phyloP scores from a whole-genome alignment of 768 basidiomycete genomes.

The Fomitopsis pulvina region DNA sequence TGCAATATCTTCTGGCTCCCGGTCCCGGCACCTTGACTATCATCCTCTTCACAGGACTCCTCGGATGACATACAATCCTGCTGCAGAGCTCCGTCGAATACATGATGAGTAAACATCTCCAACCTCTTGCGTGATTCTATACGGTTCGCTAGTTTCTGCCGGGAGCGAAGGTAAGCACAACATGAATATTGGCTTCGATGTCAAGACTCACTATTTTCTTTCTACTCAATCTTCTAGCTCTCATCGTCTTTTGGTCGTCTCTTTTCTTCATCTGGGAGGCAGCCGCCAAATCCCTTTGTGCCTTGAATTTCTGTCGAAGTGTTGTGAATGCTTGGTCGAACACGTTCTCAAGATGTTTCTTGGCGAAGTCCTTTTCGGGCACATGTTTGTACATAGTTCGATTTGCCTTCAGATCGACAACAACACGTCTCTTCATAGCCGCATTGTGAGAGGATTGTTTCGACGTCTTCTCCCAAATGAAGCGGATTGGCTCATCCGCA shows the following conservation, averaged over 20 bases:
- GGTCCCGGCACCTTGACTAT: slow-evolving; percentile 14
- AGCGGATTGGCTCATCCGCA: slow-evolving; percentile 53
- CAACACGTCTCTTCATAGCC: slow-evolving; percentile 59
- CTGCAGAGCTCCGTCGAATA: slow-evolving; percentile 66
- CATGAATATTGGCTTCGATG: neutral
- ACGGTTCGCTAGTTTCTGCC: slow-evolving; percentile 72
- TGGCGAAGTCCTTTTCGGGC: slow-evolving; percentile 56
- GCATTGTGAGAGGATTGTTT: slow-evolving; percentile 71
- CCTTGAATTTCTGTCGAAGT: slow-evolving; percentile 58
- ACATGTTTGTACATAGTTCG: slow-evolving; percentile 57
- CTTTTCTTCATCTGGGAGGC: slow-evolving; percentile 41
- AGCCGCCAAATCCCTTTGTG: slow-evolving; percentile 43
- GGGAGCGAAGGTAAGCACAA: slow-evolving; percentile 3
- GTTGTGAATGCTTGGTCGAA: slow-evolving; percentile 73
- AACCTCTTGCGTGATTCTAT: slow-evolving; percentile 51
- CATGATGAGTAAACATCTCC: slow-evolving; percentile 48
- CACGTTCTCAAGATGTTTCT: slow-evolving; percentile 50
- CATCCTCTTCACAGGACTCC: slow-evolving; percentile 55
- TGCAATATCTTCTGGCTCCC: slow-evolving; percentile 34
- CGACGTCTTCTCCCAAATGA: slow-evolving; percentile 74
- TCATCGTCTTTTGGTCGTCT: slow-evolving; percentile 58
- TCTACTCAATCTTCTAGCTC: slow-evolving; percentile 51
- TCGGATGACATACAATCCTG: slow-evolving; percentile 79
- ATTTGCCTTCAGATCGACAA: slow-evolving; percentile 53
- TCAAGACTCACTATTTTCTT: slow-evolving; percentile 50